A percentile compares a stretch with the other conserved stretches of the same genome.
Evolutionary conservation across 1,284 basidiomycete genomes (phyloP).

Genomic region (Ceratobasidium sp.): DNA sequence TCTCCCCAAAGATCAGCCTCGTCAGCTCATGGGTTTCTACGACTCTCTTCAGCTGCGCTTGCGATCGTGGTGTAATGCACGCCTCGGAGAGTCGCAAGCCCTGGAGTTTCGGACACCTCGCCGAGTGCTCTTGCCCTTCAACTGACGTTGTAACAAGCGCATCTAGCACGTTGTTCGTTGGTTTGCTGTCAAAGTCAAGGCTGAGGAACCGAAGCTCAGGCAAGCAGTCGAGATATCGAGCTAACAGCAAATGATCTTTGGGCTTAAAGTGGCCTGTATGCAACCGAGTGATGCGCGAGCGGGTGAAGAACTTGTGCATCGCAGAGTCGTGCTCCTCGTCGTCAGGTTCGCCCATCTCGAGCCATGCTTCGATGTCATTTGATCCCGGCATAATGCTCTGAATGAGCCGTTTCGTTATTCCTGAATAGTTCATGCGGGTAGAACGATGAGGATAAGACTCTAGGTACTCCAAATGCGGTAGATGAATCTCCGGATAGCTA

Average conservation of each 20-base stretch:
- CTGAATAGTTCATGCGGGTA: background rate
- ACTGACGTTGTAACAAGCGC: background rate
- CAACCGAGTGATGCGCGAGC: slow-evolving; percentile 1
- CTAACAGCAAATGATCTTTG: background rate
- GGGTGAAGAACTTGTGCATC: background rate
- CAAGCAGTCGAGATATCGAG: background rate
- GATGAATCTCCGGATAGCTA: background rate
- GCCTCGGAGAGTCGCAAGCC: background rate
- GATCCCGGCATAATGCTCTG: slow-evolving; percentile 4
- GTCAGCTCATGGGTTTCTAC: background rate
- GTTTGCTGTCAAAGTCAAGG: slow-evolving; percentile 1
- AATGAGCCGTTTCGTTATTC: background rate
- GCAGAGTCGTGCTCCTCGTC: slow-evolving; percentile 12
- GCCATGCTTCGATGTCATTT: slow-evolving; percentile 7
- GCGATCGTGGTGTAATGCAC: background rate
- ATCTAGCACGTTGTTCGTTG: background rate
- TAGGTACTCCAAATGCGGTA: background rate
- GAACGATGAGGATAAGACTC: background rate
- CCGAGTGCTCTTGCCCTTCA: background rate
- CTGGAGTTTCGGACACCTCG: slow-evolving; percentile 14
- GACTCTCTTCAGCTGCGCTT: background rate
- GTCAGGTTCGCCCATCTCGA: background rate
- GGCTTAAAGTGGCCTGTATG: background rate
- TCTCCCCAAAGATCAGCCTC: background rate
- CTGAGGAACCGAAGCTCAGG: background rate